Base-by-base conservation (phyloP, 169 alveolate species). In the Cardiosporidium cionae region DNA sequence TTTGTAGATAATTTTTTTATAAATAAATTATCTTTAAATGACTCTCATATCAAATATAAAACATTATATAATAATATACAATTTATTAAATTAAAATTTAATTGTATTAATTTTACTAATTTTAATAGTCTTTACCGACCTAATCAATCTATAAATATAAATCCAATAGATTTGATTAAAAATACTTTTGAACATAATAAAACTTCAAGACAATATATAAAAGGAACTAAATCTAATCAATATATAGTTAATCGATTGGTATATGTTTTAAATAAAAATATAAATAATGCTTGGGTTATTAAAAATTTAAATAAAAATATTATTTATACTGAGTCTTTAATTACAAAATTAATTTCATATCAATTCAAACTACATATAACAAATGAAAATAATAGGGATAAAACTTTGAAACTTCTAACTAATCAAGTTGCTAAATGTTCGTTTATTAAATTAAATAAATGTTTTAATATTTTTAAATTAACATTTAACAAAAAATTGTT, bases 81-180 rank as follows among this genome's bases (percentile, higher is more conserved):
- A 66, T 16, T 25, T 23, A n/a, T 33, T 28, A 74, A 6, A 35
- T 44, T 44, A 67, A 72, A 76, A 71, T n/a, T 37, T 36, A 16
- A 76, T 67, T 53, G 32, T 44, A 64, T 54, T 22, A 68, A 35
- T 32, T 34, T 67, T 54, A 67, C 32, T 67, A 65, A 74, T 67
- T 0, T 28, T n/a, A 63, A 1, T 32, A 54, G 9, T 76, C 63
- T 64, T 72, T 72, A 23, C 25, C 34, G 44, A 1, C 71, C 6
- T 35, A 9, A 25, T 27, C 36, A 22, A 76, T 52, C 74, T 35
- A 44, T 16, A 44, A 44, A 44, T 16, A 44, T n/a, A 44, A 44
- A 44, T 44, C 74, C 52, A 74, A 76, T 22, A 7, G 25, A 23
- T 0, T 0, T 73, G 3, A 0, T 7, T 1, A 53, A 4, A 16